Evolutionary conservation across 2,329 filamentous ascomycete genomes (phyloP).

Genomic region (Bipolaris bicolor): DNA sequence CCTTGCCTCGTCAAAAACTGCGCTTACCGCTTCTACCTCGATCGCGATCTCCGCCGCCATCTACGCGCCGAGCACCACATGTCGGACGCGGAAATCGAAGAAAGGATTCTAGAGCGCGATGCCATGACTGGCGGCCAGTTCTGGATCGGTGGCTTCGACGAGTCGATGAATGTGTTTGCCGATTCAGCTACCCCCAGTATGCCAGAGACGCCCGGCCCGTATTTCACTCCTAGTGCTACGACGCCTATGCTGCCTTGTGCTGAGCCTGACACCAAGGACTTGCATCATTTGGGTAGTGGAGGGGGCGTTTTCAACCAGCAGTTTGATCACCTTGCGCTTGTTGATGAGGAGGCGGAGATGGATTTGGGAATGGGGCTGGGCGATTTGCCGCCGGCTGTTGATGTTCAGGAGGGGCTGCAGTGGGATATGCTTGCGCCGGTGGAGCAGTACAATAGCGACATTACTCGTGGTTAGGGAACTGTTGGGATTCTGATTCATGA

Average conservation of each 20-base stretch:
- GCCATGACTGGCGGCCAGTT: slow-evolving; percentile 53
- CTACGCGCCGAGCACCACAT: slow-evolving; percentile 54
- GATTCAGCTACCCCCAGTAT: slow-evolving; percentile 40
- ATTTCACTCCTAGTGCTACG: slow-evolving; percentile 20
- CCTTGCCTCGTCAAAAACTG: slow-evolving; percentile 60
- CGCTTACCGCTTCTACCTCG: slow-evolving; percentile 61
- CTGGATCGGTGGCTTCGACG: slow-evolving; percentile 53
- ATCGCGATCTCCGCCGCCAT: slow-evolving; percentile 65
- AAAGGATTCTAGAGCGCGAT: slow-evolving; percentile 49
- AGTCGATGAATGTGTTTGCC: slow-evolving; percentile 22
- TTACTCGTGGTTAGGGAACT: background rate
- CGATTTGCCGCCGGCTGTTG: slow-evolving; percentile 25
- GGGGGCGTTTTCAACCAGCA: slow-evolving; percentile 15
- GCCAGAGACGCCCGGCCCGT: slow-evolving; percentile 41
- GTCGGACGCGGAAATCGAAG: slow-evolving; percentile 43
- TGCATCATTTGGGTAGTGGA: slow-evolving; percentile 1
- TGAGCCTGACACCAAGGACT: slow-evolving; percentile 7
- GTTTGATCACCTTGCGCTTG: slow-evolving; percentile 24
- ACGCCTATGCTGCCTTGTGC: slow-evolving; percentile 9
- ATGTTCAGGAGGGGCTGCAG: slow-evolving; percentile 28
- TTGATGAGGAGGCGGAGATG: slow-evolving; percentile 32
- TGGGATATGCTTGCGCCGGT: slow-evolving; percentile 37
- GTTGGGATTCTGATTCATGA: too few relatives aligned
- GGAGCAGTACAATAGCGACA: slow-evolving; percentile 32
- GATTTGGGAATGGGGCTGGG: slow-evolving; percentile 32